Conservation (phyloP, 495 filamentous ascomycete species). For the Lichina pygmaea region DNA sequence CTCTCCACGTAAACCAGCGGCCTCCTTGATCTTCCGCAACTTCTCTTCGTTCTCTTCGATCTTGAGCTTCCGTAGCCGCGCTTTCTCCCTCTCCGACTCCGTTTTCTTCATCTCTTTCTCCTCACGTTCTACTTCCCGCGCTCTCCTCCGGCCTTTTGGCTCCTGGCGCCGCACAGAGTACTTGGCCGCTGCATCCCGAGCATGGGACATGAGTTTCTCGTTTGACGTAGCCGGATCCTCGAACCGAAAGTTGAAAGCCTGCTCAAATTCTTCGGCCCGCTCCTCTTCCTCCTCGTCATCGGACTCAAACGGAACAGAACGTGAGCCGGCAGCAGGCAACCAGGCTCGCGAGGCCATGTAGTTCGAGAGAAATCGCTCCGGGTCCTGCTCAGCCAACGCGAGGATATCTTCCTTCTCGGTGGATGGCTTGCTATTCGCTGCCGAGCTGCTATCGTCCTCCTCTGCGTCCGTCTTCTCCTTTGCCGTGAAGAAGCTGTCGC, state of each 20-base stretch:
- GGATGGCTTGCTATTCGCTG: not conserved
- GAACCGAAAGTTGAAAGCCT: slow-evolving; percentile 91
- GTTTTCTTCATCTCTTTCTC: slow-evolving; percentile 54
- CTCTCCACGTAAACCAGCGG: slow-evolving; percentile 48
- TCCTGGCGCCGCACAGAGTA: slow-evolving; percentile 68
- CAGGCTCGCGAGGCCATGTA: slow-evolving; percentile 78
- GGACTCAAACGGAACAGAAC: slow-evolving; percentile 57
- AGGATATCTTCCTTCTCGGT: slow-evolving; percentile 29
- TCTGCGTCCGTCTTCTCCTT: slow-evolving; percentile 11
- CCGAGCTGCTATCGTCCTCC: slow-evolving; percentile 2
- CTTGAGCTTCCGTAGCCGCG: slow-evolving; percentile 59
- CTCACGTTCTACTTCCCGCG: slow-evolving; percentile 46
- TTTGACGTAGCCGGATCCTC: slow-evolving; percentile 71
- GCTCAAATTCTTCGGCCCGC: slow-evolving; percentile 63
- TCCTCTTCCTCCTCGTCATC: slow-evolving; percentile 72
- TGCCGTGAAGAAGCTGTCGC: slow-evolving; percentile 40
- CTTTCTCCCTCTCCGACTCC: slow-evolving; percentile 53
- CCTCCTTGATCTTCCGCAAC: slow-evolving; percentile 57
- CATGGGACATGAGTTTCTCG: slow-evolving; percentile 59
- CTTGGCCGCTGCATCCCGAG: slow-evolving; percentile 53
- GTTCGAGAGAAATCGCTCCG: slow-evolving; percentile 69
- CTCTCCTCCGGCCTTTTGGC: slow-evolving; percentile 42
- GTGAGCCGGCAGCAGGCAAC: slow-evolving; percentile 32
- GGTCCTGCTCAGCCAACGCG: slow-evolving; percentile 59
- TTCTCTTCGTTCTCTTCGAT: slow-evolving; percentile 69